Evolutionary conservation across 495 filamentous ascomycete species (phyloP).

Genomic region (Wilcoxina mikolae): DNA sequence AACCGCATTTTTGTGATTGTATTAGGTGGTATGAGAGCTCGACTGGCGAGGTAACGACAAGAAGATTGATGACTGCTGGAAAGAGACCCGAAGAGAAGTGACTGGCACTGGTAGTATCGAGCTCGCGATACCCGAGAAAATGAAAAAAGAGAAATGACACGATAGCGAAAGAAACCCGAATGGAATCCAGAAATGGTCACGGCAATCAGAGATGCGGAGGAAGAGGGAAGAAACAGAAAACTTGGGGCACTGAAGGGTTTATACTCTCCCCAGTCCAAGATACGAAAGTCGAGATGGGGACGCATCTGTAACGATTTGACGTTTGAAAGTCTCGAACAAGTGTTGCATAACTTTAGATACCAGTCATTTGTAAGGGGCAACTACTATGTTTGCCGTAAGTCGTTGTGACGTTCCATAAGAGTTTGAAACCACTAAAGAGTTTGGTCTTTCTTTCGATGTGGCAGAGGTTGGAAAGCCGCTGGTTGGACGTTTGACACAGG

Average conservation of each 20-base stretch:
- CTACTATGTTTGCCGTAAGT: no score
- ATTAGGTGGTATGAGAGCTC: background rate
- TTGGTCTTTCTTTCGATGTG: no score
- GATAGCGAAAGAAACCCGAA: background rate
- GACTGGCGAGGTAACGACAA: conserved; percentile 2
- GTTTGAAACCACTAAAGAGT: no score
- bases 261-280: background rate
- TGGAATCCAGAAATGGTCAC: background rate
- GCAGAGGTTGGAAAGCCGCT: no score
- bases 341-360: background rate
- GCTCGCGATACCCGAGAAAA: background rate
- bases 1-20: background rate
- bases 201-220: background rate
- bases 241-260: background rate
- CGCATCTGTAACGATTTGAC: background rate
- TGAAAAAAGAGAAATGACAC: background rate
- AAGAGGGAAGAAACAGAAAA: conserved; percentile 1
- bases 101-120: background rate
- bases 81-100: no score
- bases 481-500: no score
- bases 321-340: background rate
- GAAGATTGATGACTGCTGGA: no score
- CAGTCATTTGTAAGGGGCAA: no score
- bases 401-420: no score
- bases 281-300: background rate